phyloP scores from a whole-genome alignment of 129 eudicot species.

The Calendula officinalis region DNA sequence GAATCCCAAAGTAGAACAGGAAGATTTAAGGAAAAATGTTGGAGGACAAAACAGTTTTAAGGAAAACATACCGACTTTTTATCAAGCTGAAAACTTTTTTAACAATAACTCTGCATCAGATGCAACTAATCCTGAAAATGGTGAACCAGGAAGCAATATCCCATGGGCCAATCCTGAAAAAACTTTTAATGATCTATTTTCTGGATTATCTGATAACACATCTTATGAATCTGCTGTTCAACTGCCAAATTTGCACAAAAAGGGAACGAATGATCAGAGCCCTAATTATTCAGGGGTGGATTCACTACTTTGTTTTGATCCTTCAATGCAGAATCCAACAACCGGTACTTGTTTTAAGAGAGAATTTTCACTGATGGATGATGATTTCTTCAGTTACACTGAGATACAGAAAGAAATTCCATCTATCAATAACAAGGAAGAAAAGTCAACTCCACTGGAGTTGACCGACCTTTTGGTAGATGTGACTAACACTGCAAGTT shows the following conservation, averaged over 20 bases:
- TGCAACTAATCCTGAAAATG: slow-evolving; percentile 6
- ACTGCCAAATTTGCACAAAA: slow-evolving; percentile 26
- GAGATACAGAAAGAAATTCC: not conserved
- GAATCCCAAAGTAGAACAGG: slow-evolving; percentile 12
- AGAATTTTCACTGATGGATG: slow-evolving; percentile 53
- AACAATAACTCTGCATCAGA: slow-evolving; percentile 3
- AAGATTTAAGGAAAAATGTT: slow-evolving; percentile 13
- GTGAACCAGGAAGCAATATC: slow-evolving; percentile 28
- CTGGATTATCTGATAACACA: slow-evolving; percentile 38
- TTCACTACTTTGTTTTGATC: slow-evolving; percentile 15
- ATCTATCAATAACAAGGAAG: slow-evolving; percentile 21
- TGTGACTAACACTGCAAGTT: slow-evolving; percentile 19
- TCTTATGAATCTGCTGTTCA: slow-evolving; percentile 33
- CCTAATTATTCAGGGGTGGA: slow-evolving; percentile 23
- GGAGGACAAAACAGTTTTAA: slow-evolving; percentile 5
- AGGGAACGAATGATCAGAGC: slow-evolving; percentile 24
- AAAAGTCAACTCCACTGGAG: slow-evolving; percentile 34
- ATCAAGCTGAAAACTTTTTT: slow-evolving; percentile 11
- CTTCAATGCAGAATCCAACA: slow-evolving; percentile 32
- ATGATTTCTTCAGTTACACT: slow-evolving; percentile 35
- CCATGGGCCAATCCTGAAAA: slow-evolving; percentile 35
- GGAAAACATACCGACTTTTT: slow-evolving; percentile 26
- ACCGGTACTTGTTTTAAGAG: slow-evolving; percentile 30
- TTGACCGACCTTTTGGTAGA: slow-evolving; percentile 32
- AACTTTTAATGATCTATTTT: slow-evolving; percentile 31